Percentiles rank a stretch among this genome's conserved stretches.
phyloP scores from a whole-genome alignment of 179 eudicot species.

The Silene noctiflora region DNA sequence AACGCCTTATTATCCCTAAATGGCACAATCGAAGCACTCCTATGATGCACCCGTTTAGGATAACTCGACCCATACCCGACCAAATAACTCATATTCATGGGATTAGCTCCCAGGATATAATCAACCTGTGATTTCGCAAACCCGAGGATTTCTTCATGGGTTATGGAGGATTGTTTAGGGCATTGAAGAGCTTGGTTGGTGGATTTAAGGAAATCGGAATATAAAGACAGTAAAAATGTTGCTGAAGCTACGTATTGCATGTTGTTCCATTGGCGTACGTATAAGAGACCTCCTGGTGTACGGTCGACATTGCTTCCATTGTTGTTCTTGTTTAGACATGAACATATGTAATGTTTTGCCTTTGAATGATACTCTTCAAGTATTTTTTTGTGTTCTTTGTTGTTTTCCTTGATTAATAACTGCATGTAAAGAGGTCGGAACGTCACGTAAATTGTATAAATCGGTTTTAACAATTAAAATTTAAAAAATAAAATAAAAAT shows the following conservation, averaged over 20 bases:
- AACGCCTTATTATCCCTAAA: slow-evolving; percentile 53
- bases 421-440: too few species aligned
- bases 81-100: slow-evolving; percentile 61
- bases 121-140: slow-evolving; percentile 62
- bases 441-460: too few species aligned
- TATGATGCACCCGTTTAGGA: slow-evolving; percentile 73
- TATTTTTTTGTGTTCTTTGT: slow-evolving; percentile 29
- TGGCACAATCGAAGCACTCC: slow-evolving; percentile 68
- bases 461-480: too few species aligned
- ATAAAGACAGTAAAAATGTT: slow-evolving; percentile 48
- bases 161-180: slow-evolving; percentile 23
- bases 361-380: slow-evolving; percentile 49
- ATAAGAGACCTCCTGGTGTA: slow-evolving; percentile 69
- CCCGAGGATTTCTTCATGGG: slow-evolving; percentile 34
- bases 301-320: slow-evolving; percentile 45
- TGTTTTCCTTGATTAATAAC: slow-evolving; percentile 40
- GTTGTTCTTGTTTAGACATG: slow-evolving; percentile 58
- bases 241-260: slow-evolving; percentile 76
- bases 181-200: slow-evolving; percentile 40
- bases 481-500: too few species aligned
- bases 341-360: slow-evolving; percentile 62
- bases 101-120: slow-evolving; percentile 74
- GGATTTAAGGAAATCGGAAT: slow-evolving; percentile 49
- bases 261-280: slow-evolving; percentile 74
- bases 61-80: slow-evolving; percentile 61